Conservation (phyloP, 2,329 filamentous ascomycete species). For the Ambrosiella beaveri region DNA sequence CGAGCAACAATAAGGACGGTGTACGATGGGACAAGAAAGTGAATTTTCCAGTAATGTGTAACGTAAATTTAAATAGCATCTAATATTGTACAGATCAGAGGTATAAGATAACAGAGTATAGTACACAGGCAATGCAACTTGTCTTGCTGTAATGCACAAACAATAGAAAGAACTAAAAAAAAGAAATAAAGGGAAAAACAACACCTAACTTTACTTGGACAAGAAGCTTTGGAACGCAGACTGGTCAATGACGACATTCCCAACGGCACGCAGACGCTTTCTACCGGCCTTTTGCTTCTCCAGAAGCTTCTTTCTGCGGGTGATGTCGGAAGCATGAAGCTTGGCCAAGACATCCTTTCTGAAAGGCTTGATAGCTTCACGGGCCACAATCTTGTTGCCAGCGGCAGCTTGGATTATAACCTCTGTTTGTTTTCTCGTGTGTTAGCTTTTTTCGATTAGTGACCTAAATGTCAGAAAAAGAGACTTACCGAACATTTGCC, state of each 20-base stretch:
- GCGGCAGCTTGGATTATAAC: slow-evolving; percentile 84
- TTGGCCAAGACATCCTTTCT: slow-evolving; percentile 89
- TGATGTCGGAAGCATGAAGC: slow-evolving; percentile 78
- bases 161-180: background rate
- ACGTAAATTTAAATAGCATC: background rate
- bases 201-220: slow-evolving; percentile 39
- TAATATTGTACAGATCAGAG: background rate
- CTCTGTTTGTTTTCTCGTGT: slow-evolving; percentile 30
- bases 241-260: slow-evolving; percentile 92
- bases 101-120: slow-evolving; percentile 1
- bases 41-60: background rate
- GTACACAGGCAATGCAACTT: background rate
- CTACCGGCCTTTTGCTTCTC: slow-evolving; percentile 95
- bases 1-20: background rate
- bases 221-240: slow-evolving; percentile 90
- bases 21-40: background rate
- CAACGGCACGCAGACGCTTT: slow-evolving; percentile 67
- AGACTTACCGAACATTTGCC: slow-evolving; percentile 64
- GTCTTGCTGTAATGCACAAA: background rate
- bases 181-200: background rate
- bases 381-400: slow-evolving; percentile 65
- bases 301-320: slow-evolving; percentile 65
- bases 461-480: background rate
- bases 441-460: background rate
- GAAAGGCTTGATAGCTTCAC: slow-evolving; percentile 93